phyloP scores from a whole-genome alignment of 2,329 filamentous ascomycete species.

The Epichloe amarillans region DNA sequence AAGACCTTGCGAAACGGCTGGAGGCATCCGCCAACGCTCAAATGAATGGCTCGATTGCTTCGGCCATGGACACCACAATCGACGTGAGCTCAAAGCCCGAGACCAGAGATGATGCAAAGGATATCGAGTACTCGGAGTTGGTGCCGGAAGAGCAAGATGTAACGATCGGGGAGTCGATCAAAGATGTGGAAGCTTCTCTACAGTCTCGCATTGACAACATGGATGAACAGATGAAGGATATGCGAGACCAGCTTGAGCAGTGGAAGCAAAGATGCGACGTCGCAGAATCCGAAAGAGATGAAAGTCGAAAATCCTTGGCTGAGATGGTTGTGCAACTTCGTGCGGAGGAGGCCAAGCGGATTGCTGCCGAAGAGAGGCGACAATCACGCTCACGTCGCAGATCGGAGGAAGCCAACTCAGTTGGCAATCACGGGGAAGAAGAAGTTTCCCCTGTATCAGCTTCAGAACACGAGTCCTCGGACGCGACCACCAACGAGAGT shows the following conservation, averaged over 20 bases:
- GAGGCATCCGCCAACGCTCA: constrained; percentile 35
- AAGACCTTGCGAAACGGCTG: constrained; percentile 64
- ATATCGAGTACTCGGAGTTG: neutral
- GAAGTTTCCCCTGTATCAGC: neutral
- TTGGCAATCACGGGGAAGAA: constrained; percentile 4
- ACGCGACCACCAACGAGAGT: constrained; percentile 4
- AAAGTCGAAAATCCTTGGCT: constrained; percentile 59
- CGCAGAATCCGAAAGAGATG: constrained; percentile 65
- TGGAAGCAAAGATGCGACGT: constrained; percentile 67
- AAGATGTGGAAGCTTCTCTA: constrained; percentile 17
- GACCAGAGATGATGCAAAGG: neutral
- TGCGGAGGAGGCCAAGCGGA: constrained; percentile 43
- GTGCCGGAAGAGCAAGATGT: neutral
- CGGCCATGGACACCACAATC: constrained; percentile 13
- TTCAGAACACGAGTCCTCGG: neutral
- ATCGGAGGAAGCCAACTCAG: neutral
- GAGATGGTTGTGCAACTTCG: constrained; percentile 82
- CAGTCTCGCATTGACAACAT: constrained; percentile 65
- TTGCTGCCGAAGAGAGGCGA: constrained; percentile 27
- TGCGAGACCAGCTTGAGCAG: constrained; percentile 66
- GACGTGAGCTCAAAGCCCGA: constrained; percentile 11
- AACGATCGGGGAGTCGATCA: constrained; percentile 1
- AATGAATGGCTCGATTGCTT: constrained; percentile 15
- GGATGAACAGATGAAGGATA: constrained; percentile 65
- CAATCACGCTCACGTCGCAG: constrained; percentile 21